Conservation (phyloP, 441 rosid genomes). For the Flueggea neowawraea region DNA sequence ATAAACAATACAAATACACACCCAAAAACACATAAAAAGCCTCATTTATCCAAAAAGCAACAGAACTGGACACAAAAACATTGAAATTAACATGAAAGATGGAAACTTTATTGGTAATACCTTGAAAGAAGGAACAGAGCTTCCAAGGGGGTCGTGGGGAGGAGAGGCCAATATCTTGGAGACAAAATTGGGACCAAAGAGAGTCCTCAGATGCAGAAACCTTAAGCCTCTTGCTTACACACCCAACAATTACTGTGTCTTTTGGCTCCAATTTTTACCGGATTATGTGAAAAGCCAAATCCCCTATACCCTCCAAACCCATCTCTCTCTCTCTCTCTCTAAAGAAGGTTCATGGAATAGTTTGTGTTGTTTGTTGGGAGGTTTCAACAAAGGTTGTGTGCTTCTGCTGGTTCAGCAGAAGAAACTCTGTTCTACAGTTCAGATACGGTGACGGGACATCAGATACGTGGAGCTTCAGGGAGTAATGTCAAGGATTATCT, state of each 20-base stretch:
- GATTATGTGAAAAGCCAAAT: constrained; percentile 55
- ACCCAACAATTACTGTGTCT: constrained; percentile 42
- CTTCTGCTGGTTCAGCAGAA: too few species aligned
- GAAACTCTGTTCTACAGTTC: too few species aligned
- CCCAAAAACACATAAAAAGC: too few species aligned
- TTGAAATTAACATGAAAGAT: background rate
- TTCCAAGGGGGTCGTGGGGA: constrained; percentile 66
- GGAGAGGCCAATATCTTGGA: constrained; percentile 53
- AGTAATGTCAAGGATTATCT: too few species aligned
- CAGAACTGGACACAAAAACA: background rate
- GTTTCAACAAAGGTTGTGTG: too few species aligned
- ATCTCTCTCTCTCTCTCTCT: constrained; percentile 10
- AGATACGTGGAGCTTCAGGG: too few species aligned
- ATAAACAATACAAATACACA: too few species aligned
- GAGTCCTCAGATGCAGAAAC: constrained; percentile 57
- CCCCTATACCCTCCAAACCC: constrained; percentile 64
- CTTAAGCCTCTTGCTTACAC: constrained; percentile 50
- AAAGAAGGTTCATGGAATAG: too few species aligned
- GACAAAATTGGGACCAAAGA: constrained; percentile 70
- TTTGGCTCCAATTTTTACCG: constrained; percentile 50
- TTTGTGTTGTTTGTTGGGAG: too few species aligned
- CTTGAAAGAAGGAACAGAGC: constrained; percentile 67
- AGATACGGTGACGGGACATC: too few species aligned
- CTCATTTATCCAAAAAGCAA: background rate
- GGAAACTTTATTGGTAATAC: constrained; percentile 19